Evolutionary conservation across 2,329 filamentous ascomycete species (phyloP), one percentile per base, ranked within the genome.

Genomic region (Penicillium sp.): DNA sequence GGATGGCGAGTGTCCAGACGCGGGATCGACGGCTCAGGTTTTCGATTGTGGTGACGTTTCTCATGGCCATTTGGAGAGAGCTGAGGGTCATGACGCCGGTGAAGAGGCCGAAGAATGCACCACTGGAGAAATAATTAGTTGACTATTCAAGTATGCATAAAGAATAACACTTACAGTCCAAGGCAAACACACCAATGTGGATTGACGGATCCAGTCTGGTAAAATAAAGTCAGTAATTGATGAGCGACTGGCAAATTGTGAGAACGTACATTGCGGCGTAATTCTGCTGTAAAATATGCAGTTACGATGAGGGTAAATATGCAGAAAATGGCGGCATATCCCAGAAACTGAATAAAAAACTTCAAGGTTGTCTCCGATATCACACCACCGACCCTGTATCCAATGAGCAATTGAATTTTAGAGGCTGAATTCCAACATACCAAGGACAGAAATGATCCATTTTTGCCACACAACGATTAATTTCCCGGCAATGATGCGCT

Each of bases 391-490:
- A 96, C 92, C 89, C 89, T 82, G 48, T 14, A 48, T 26, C 26
- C 25, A 29, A 51, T 63, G 33, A 63, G 62, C 62, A 23, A 26
- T 27, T 27, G 15, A 18, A 14, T 2, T 15, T 6, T 20, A 23
- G 8, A 7, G 18, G 15, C 8, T 11, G 37, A 14, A 22, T 50
- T 27, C 18, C 33, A 29, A 31, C 59, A 67, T 71, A 81, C 85
- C 86, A 97, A 0, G 93, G 94, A 68, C 94, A 99, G 67, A 92
- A 94, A 69, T 97, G 93, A 60, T 97, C 93, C 89, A 97, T 94
- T 67, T 94, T 94, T 40, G 83, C 78, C 22, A 96, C 89, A 68
- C 93, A 97, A 42, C 91, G 82, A 48, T 85, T 85, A 12, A 94
- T 78, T 69, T 96, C 90, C 50, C 87, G 87, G 67, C 89, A 95